Conservation (phyloP, 2,329 filamentous ascomycete species). For the Anisogramma anomala region DNA sequence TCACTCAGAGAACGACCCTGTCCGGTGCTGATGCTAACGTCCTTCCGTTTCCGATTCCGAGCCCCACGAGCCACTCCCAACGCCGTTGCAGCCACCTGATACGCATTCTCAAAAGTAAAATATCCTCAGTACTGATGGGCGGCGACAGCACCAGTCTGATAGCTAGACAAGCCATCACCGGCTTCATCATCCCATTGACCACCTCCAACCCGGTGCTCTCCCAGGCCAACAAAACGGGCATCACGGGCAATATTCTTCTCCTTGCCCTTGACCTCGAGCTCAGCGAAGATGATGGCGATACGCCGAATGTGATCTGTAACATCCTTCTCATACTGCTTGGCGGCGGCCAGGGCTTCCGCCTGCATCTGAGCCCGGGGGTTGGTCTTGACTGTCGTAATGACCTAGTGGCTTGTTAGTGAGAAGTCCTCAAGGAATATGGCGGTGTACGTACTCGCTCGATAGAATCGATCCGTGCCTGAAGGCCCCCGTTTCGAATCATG, state of each 20-base stretch:
- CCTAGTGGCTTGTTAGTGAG: slow-evolving; percentile 27
- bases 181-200: slow-evolving; percentile 1
- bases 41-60: not conserved
- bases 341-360: slow-evolving; percentile 52
- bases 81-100: slow-evolving; percentile 5
- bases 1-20: not conserved
- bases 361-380: slow-evolving; percentile 62
- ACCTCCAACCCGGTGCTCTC: not conserved
- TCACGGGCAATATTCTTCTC: slow-evolving; percentile 9
- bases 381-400: slow-evolving; percentile 60
- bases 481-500: slow-evolving; percentile 61
- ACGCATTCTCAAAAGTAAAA: slow-evolving; percentile 1
- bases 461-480: slow-evolving; percentile 74
- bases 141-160: not conserved
- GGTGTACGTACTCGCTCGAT: slow-evolving; percentile 54
- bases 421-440: not conserved
- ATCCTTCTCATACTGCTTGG: slow-evolving; percentile 61
- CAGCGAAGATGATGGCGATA: slow-evolving; percentile 63
- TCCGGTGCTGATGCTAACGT: slow-evolving; percentile 1
- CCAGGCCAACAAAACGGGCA: not conserved
- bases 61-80: no score
- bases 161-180: slow-evolving; percentile 1
- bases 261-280: slow-evolving; percentile 52
- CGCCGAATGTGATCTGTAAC: slow-evolving; percentile 66
- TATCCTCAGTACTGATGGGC: not conserved